Conservation (phyloP, 2,329 filamentous ascomycete genomes). For the Colletotrichum aenigma region DNA sequence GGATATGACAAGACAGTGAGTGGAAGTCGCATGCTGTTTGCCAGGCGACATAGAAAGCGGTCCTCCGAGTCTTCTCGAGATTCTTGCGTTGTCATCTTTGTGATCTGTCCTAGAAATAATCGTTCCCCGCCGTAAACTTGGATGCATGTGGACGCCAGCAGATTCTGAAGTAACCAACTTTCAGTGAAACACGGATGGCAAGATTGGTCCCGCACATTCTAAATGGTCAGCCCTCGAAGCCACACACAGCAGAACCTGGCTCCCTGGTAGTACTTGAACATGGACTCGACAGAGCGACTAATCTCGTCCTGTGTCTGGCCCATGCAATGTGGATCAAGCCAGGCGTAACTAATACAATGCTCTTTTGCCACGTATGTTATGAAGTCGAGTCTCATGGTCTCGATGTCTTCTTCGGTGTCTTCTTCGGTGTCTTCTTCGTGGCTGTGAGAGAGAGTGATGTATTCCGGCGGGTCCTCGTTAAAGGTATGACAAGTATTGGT, state of each 20-base stretch:
- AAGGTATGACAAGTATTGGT: neutral
- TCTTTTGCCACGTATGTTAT: neutral
- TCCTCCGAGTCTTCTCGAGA: no score
- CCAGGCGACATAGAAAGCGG: no score
- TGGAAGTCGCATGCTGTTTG: neutral
- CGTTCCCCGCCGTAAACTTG: fast-evolving
- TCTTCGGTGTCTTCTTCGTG: neutral
- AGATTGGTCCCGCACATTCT: no score
- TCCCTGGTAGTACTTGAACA: neutral
- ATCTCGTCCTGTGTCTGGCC: neutral
- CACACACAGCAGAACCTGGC: neutral
- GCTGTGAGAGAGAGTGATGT: neutral
- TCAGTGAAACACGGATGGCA: neutral
- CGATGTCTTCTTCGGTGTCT: neutral
- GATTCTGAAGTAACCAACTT: neutral
- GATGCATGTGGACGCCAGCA: neutral
- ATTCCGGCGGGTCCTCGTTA: neutral
- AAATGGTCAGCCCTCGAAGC: no score
- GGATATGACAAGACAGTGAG: fast-evolving
- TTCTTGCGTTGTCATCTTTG: neutral
- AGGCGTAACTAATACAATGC: fast-evolving
- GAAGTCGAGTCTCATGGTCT: neutral
- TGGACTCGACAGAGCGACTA: neutral
- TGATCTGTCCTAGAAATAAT: neutral
- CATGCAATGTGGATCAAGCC: neutral